Base-by-base conservation (phyloP, 1,284 basidiomycete genomes). In the Coniferiporia weirii region DNA sequence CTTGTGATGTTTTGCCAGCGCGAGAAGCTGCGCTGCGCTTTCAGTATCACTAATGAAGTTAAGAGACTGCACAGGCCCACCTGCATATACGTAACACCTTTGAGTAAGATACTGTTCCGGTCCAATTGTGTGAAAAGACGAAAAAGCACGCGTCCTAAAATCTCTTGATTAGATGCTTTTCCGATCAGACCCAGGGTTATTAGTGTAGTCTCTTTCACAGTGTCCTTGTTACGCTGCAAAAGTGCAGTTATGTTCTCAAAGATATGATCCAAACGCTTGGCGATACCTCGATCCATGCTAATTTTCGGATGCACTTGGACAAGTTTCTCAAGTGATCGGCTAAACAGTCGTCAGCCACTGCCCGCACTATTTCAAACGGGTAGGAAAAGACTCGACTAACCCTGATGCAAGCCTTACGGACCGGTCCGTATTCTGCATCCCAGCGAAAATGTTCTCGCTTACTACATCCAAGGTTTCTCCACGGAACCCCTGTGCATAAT, bases 121-220 rank as follows among this genome's bases (percentile, higher is more conserved):
- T 84, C 89, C 1, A 95, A 72, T 61, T 88, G 86, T 6, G 79
- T 76, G n/a, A 92, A 76, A 3, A 95, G 72, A 45, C 84, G 78
- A 60, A 80, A 83, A 2, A 94, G 69, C 5, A 82, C 78, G 54
- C 82, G 80, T 7, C 84, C 80, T 17, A 92, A 71, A 9, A 84
- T 68, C 38, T 83, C 78, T 1, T 72, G 65, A 38, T 80, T 74
- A 17, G 78, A 73, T 10, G 78, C 73, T 57, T 87, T 89, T 68
- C 83, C 89, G 56, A 89, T 77, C 7, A 71, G 69, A 27, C 87
- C 85, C 4, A 85, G 73, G 20, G 81, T 78, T 2, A 87, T 74
- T 9, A 89, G 67, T 1, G 82, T 69, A 0, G 85, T 86, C 67
- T 91, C 88, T 64, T 78, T 80, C 7, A 81, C 70, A 5, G 75